phyloP scores from a whole-genome alignment of 176 grass and related monocot species.

The Musa acuminata region DNA sequence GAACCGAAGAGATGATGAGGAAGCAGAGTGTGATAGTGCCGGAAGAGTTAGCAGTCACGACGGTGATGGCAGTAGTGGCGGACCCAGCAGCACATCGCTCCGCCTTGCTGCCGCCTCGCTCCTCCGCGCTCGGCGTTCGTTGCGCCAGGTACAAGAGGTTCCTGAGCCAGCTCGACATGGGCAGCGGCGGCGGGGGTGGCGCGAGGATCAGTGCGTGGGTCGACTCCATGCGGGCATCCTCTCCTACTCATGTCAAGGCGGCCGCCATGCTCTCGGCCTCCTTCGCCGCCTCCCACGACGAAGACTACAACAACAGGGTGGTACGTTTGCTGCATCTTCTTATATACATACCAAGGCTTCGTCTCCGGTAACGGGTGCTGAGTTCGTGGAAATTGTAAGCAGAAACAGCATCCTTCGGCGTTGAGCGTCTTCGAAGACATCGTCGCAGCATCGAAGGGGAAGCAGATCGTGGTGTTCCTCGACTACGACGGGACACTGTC shows the following conservation, averaged over 20 bases:
- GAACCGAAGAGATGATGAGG: constrained; percentile 26
- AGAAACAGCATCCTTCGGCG: constrained; percentile 67
- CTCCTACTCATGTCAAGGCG: constrained; percentile 36
- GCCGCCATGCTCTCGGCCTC: background rate
- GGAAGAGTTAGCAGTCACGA: constrained; percentile 28
- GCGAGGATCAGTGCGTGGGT: constrained; percentile 17
- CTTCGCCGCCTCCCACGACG: constrained; percentile 9
- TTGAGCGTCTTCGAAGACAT: constrained; percentile 44
- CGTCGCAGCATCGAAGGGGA: constrained; percentile 39
- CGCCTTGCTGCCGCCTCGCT: constrained; percentile 13
- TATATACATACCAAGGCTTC: background rate
- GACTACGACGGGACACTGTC: constrained; percentile 86
- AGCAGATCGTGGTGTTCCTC: constrained; percentile 63
- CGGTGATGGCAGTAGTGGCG: background rate
- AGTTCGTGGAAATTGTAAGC: background rate
- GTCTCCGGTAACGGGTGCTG: background rate
- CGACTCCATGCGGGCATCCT: constrained; percentile 59
- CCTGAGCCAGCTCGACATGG: constrained; percentile 31
- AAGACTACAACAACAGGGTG: constrained; percentile 34
- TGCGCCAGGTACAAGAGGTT: constrained; percentile 23
- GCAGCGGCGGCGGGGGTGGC: background rate
- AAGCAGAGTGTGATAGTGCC: constrained; percentile 32
- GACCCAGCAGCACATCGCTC: background rate
- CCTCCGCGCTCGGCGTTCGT: background rate
- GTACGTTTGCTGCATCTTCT: constrained; percentile 15